These are phyloP conservation scores for Tolypocladium ovalisporum DNA, from an alignment of 2,329 filamentous ascomycete species.

Conservation along the genomic window DNA sequence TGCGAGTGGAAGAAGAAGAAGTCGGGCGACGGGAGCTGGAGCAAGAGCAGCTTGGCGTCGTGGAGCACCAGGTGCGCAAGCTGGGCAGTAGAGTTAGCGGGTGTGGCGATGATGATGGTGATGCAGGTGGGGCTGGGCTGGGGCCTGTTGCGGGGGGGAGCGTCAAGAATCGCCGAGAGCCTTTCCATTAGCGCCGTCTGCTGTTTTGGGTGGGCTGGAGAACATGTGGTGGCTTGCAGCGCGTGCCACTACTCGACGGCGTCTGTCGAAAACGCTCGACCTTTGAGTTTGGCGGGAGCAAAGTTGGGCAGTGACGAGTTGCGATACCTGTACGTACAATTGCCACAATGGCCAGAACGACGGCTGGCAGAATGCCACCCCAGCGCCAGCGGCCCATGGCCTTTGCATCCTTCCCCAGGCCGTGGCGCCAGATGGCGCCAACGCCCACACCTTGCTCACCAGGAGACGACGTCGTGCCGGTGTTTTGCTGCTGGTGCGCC, in stretches of 20 bases:
- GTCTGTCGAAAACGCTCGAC: not conserved
- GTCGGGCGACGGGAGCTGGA: slow-evolving; percentile 11
- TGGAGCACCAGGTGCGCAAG: slow-evolving; percentile 41
- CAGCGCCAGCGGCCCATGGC: not conserved
- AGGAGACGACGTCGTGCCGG: not conserved
- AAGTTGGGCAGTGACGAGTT: too few relatives aligned
- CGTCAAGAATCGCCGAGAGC: slow-evolving; percentile 1
- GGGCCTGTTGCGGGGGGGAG: not conserved
- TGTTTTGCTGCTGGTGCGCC: not conserved
- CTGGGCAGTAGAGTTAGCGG: slow-evolving; percentile 19
- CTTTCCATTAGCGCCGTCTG: not conserved
- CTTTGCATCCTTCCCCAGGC: not conserved
- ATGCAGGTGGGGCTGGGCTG: slow-evolving; percentile 1
- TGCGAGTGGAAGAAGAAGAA: slow-evolving; percentile 9
- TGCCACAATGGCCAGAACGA: not conserved
- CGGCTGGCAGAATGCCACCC: not conserved
- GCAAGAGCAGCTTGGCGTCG: slow-evolving; percentile 32
- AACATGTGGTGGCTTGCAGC: not conserved
- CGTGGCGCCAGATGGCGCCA: not conserved
- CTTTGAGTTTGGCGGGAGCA: not conserved
- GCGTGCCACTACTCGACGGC: not conserved
- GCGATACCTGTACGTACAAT: not conserved
- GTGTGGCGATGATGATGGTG: slow-evolving; percentile 1
- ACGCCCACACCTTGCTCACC: not conserved
- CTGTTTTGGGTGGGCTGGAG: not conserved